Percentiles rank a stretch among this genome's conserved stretches.
These are phyloP conservation scores for Chlorella ohadii DNA, from an alignment of 139 green algal genomes.

Conservation along the genomic window DNA sequence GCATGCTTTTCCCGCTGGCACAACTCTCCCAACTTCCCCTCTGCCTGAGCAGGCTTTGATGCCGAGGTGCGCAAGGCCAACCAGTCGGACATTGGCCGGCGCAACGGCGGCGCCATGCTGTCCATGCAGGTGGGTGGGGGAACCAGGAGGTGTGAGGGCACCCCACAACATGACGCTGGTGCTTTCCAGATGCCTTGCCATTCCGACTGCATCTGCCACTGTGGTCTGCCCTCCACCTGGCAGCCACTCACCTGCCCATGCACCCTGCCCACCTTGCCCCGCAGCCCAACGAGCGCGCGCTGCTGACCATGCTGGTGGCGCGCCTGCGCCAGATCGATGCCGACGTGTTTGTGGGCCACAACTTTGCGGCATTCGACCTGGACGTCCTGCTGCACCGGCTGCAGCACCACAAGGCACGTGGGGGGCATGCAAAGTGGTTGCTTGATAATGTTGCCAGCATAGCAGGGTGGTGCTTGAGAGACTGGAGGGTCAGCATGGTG, in stretches of 20 bases:
- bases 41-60: constrained; percentile 80
- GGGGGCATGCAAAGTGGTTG: too few relatives aligned
- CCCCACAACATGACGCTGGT: too few relatives aligned
- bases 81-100: constrained; percentile 56
- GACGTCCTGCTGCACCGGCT: constrained; percentile 93
- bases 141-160: too few relatives aligned
- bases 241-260: too few relatives aligned
- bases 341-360: constrained; percentile 97
- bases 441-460: too few relatives aligned
- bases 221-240: too few relatives aligned
- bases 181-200: neutral
- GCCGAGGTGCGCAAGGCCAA: constrained; percentile 71
- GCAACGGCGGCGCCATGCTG: constrained; percentile 80
- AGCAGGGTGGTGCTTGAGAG: too few relatives aligned
- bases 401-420: constrained; percentile 86
- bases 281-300: constrained; percentile 81
- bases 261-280: neutral
- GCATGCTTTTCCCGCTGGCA: too few relatives aligned
- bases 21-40: too few relatives aligned
- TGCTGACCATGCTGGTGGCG: constrained; percentile 91
- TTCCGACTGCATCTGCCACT: neutral
- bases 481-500: too few relatives aligned
- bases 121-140: constrained; percentile 37
- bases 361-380: constrained; percentile 93
- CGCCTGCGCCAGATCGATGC: constrained; percentile 83